Evolutionary conservation across 192 early-diverging fungal species (phyloP).

Genomic region (Chytriomyces confervae): DNA sequence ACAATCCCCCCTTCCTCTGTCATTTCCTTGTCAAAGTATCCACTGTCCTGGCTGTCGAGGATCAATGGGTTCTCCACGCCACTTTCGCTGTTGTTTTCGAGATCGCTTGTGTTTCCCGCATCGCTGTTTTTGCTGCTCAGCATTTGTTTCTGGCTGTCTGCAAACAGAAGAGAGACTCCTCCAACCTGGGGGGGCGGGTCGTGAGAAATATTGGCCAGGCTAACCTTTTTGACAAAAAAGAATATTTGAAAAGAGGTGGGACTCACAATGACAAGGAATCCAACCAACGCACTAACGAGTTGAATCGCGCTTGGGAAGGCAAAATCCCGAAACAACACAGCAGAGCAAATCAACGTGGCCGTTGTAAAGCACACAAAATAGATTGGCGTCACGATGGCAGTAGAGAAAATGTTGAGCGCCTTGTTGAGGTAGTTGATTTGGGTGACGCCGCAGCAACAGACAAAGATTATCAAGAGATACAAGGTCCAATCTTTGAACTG

Average conservation of each 20-base stretch:
- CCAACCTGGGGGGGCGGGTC: conserved; percentile 36
- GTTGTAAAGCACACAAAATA: conserved; percentile 80
- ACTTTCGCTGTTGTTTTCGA: background rate
- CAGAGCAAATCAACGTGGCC: conserved; percentile 67
- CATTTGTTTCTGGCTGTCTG: conserved; percentile 42
- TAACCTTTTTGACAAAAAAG: background rate
- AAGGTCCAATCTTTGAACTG: conserved; percentile 74
- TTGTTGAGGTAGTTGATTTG: conserved; percentile 78
- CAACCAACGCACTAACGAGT: conserved; percentile 44
- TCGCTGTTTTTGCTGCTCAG: conserved; percentile 6
- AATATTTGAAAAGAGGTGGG: background rate
- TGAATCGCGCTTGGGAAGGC: conserved; percentile 35
- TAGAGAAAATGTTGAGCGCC: conserved; percentile 71
- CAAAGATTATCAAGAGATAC: conserved; percentile 66
- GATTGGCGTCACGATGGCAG: conserved; percentile 75
- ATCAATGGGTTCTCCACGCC: background rate
- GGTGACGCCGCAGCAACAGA: conserved; percentile 54
- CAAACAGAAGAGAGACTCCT: conserved; percentile 58
- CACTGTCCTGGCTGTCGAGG: background rate
- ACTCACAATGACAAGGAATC: conserved; percentile 61
- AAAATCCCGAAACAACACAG: conserved; percentile 70
- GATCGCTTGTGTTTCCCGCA: background rate
- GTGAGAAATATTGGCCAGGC: background rate
- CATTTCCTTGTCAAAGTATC: background rate
- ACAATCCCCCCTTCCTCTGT: too few relatives aligned